phyloP scores from a whole-genome alignment of 768 basidiomycete genomes.

The Auricularia cornea region DNA sequence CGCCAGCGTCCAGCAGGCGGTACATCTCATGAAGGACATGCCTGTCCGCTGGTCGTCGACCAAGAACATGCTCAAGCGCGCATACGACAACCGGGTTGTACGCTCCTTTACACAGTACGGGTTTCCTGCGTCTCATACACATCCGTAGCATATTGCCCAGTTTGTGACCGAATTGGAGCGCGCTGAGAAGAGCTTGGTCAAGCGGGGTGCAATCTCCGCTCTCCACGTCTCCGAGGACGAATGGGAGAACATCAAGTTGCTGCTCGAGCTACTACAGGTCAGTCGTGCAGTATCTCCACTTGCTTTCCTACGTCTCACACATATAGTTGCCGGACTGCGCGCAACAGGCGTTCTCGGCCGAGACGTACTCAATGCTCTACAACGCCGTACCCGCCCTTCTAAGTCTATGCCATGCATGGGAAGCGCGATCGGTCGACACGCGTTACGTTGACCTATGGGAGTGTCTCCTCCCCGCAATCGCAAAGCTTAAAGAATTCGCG shows the following conservation, averaged over 20 bases:
- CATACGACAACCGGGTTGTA: conserved; percentile 5
- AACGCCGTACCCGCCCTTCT: neutral
- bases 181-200: neutral
- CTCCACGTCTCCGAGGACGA: neutral
- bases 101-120: neutral
- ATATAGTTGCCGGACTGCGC: neutral
- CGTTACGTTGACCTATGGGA: neutral
- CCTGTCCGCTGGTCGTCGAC: conserved; percentile 27
- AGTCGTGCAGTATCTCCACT: neutral
- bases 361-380: neutral
- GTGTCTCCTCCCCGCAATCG: neutral
- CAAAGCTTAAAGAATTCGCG: neutral
- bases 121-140: neutral
- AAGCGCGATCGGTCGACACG: neutral
- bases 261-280: neutral
- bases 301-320: neutral
- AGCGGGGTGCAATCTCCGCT: neutral
- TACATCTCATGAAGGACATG: conserved; percentile 22
- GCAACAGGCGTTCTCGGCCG: neutral
- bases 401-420: neutral
- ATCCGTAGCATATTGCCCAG: neutral
- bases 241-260: neutral
- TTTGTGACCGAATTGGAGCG: neutral
- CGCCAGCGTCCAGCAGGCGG: neutral
- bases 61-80: conserved; percentile 19